These are phyloP conservation scores for Capsella rubella DNA, from an alignment of 441 rosid species.

Conservation along the genomic window DNA sequence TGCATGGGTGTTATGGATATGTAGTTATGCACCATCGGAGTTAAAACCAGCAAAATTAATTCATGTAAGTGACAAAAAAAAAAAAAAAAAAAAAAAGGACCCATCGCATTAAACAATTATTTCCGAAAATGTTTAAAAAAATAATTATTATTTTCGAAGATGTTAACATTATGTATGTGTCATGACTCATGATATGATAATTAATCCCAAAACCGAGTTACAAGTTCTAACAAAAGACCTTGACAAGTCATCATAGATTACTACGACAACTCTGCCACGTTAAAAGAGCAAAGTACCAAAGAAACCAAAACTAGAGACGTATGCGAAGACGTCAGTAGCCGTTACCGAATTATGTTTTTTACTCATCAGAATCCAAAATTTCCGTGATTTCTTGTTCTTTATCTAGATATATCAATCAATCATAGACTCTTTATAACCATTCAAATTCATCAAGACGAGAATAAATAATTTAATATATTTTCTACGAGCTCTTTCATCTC, in stretches of 20 bases:
- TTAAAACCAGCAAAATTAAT: too few relatives aligned
- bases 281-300: neutral
- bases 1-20: neutral
- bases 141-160: too few relatives aligned
- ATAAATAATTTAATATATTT: neutral
- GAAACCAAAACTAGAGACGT: constrained; percentile 30
- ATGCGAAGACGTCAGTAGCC: constrained; percentile 37
- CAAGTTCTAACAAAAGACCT: neutral
- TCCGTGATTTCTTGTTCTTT: neutral
- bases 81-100: too few relatives aligned
- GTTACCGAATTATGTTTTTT: neutral
- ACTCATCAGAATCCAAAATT: neutral
- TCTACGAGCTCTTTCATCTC: constrained; percentile 3
- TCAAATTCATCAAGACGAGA: neutral
- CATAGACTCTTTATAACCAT: neutral
- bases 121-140: too few relatives aligned
- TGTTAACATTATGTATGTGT: too few relatives aligned
- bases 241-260: constrained; percentile 2
- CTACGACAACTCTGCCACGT: neutral
- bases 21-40: too few relatives aligned
- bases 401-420: neutral
- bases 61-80: too few relatives aligned
- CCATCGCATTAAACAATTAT: too few relatives aligned
- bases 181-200: too few relatives aligned
- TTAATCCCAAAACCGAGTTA: neutral